A percentile compares a stretch with the other conserved stretches of the same genome.
Evolutionary conservation across 306 rosid species (phyloP).

Genomic region (Sphenostylis stenocarpa): DNA sequence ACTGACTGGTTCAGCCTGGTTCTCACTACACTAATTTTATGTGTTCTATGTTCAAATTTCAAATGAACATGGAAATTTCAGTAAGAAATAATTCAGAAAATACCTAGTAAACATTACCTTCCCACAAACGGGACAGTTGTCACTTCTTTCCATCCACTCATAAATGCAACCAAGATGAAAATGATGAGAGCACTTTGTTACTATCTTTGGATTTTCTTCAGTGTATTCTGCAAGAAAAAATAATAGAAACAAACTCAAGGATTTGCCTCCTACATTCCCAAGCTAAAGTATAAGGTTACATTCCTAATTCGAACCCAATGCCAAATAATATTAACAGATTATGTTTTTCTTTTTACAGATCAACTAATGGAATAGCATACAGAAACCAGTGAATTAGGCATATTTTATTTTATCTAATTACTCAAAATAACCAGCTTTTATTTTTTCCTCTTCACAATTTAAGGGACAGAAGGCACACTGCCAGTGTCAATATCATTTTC

Average conservation of each 20-base stretch:
- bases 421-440: background rate
- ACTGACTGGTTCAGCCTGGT: background rate
- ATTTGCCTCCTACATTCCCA: background rate
- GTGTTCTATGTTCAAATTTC: background rate
- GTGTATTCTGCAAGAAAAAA: slow-evolving; percentile 67
- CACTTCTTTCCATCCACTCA: slow-evolving; percentile 99
- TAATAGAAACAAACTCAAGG: slow-evolving; percentile 24
- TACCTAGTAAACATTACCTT: slow-evolving; percentile 57
- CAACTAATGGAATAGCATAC: slow-evolving; percentile 3
- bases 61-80: background rate
- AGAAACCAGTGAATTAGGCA: background rate
- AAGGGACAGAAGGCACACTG: background rate
- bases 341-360: slow-evolving; percentile 13
- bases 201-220: slow-evolving; percentile 86
- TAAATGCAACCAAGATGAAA: slow-evolving; percentile 98
- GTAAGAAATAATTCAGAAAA: slow-evolving; percentile 26
- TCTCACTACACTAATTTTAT: background rate
- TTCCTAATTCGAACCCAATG: background rate
- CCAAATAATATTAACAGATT: background rate
- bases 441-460: background rate
- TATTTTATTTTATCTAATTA: background rate
- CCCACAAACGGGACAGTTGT: slow-evolving; percentile 98
- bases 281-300: slow-evolving; percentile 1
- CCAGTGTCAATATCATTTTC: slow-evolving; percentile 7
- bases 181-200: slow-evolving; percentile 92